phyloP scores from a whole-genome alignment of 2,329 filamentous ascomycete species.

The Fusarium sp. region DNA sequence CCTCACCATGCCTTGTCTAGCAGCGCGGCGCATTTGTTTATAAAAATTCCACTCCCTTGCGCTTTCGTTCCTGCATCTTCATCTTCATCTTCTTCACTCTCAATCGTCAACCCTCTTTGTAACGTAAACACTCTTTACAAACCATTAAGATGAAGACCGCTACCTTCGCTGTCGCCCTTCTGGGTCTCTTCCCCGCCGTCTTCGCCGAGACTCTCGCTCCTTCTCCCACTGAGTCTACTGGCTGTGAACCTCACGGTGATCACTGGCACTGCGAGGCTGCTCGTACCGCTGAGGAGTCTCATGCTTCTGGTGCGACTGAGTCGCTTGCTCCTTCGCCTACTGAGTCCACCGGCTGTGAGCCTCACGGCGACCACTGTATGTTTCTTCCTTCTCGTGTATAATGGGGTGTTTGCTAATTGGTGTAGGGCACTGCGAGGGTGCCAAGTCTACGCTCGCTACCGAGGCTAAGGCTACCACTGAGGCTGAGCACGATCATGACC shows the following conservation, averaged over 20 bases:
- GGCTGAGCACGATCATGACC: slow-evolving; percentile 12
- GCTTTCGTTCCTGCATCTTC: slow-evolving; percentile 23
- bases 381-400: neutral
- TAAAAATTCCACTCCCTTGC: slow-evolving; percentile 3
- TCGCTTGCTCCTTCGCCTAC: slow-evolving; percentile 34
- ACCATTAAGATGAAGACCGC: slow-evolving; percentile 41
- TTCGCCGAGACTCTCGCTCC: slow-evolving; percentile 30
- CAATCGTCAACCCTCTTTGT: neutral
- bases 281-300: slow-evolving; percentile 21
- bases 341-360: slow-evolving; percentile 38
- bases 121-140: slow-evolving; percentile 11
- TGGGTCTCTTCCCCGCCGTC: slow-evolving; percentile 39
- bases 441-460: slow-evolving; percentile 19
- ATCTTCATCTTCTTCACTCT: slow-evolving; percentile 3
- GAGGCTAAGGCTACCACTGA: slow-evolving; percentile 9
- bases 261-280: slow-evolving; percentile 42
- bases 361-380: slow-evolving; percentile 40
- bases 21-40: neutral
- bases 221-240: slow-evolving; percentile 43
- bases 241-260: slow-evolving; percentile 42
- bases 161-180: slow-evolving; percentile 37
- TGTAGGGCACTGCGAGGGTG: slow-evolving; percentile 40
- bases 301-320: slow-evolving; percentile 9
- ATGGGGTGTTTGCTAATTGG: neutral
- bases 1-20: too few species aligned